phyloP scores from a whole-genome alignment of 2,329 filamentous ascomycete species.

The Cryphonectria naterciae region DNA sequence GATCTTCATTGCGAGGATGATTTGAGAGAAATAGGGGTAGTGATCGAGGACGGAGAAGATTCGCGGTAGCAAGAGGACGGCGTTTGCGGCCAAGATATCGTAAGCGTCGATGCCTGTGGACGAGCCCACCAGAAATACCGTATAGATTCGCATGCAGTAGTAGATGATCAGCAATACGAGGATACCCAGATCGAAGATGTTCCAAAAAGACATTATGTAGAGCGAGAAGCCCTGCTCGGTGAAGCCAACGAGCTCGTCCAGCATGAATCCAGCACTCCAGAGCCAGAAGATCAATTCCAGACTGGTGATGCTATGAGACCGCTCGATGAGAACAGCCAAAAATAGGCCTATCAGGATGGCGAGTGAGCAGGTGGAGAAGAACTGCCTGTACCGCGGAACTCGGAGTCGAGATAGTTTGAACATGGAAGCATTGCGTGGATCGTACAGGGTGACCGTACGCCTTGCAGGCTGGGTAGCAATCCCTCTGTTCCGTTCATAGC shows the following conservation, averaged over 20 bases:
- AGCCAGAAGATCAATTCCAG: constrained; percentile 94
- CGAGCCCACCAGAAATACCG: constrained; percentile 79
- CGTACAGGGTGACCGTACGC: constrained; percentile 83
- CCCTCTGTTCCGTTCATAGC: constrained; percentile 36
- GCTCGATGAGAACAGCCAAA: constrained; percentile 75
- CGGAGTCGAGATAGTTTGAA: constrained; percentile 90
- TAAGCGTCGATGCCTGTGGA: constrained; percentile 81
- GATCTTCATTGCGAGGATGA: constrained; percentile 89
- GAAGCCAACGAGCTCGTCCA: constrained; percentile 94
- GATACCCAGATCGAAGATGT: constrained; percentile 91
- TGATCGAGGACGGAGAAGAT: constrained; percentile 93
- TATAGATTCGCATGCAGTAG: constrained; percentile 87
- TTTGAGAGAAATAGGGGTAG: constrained; percentile 93
- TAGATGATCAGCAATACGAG: constrained; percentile 83
- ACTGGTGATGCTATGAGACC: constrained; percentile 78
- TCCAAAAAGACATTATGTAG: constrained; percentile 98
- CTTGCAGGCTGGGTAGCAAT: constrained; percentile 48
- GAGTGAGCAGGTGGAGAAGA: constrained; percentile 86
- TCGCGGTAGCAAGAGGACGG: constrained; percentile 85
- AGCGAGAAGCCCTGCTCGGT: constrained; percentile 95
- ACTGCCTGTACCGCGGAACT: constrained; percentile 88
- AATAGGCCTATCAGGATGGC: constrained; percentile 85
- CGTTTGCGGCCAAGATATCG: constrained; percentile 90
- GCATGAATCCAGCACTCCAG: constrained; percentile 96
- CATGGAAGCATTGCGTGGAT: constrained; percentile 85